Evolutionary conservation across 345 rosid genomes (phyloP).

Genomic region (Ailanthus altissimus): DNA sequence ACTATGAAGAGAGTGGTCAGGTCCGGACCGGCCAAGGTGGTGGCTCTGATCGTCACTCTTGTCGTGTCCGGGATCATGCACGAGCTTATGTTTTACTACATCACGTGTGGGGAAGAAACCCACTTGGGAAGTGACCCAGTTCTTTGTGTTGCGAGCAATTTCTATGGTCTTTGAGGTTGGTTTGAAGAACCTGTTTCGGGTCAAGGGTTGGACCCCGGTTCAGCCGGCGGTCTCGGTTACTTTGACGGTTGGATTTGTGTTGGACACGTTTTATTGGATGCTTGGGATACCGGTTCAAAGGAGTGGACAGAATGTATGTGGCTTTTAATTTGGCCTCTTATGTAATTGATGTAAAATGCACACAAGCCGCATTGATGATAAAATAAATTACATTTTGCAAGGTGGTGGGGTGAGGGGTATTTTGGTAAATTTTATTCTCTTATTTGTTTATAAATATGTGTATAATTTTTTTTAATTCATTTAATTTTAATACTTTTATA

Average conservation of each 20-base stretch:
- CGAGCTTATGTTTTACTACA: slow-evolving; percentile 31
- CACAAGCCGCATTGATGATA: too few species aligned
- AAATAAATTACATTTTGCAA: too few species aligned
- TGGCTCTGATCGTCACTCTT: slow-evolving; percentile 22
- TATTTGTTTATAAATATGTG: too few species aligned
- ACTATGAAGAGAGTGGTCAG: background rate
- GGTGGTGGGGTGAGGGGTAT: too few species aligned
- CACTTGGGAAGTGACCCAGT: slow-evolving; percentile 30
- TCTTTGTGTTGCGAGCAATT: slow-evolving; percentile 25
- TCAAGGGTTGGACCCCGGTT: slow-evolving; percentile 24
- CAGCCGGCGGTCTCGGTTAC: slow-evolving; percentile 5
- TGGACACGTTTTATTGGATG: slow-evolving; percentile 23
- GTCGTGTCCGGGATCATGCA: slow-evolving; percentile 32
- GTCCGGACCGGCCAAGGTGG: background rate
- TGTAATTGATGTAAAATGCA: too few species aligned
- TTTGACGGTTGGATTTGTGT: slow-evolving; percentile 25
- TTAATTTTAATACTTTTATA: too few species aligned
- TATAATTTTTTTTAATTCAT: too few species aligned
- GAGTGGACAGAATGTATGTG: slow-evolving; percentile 19
- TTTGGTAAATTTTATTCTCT: too few species aligned
- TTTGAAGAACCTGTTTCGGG: background rate
- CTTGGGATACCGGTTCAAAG: slow-evolving; percentile 32
- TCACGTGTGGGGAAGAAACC: slow-evolving; percentile 33
- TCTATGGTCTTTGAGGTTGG: slow-evolving; percentile 19
- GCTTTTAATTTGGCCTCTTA: too few species aligned